These are phyloP conservation scores for Coprinopsis sp. DNA, from an alignment of 768 basidiomycete species.

Conservation along the genomic window DNA sequence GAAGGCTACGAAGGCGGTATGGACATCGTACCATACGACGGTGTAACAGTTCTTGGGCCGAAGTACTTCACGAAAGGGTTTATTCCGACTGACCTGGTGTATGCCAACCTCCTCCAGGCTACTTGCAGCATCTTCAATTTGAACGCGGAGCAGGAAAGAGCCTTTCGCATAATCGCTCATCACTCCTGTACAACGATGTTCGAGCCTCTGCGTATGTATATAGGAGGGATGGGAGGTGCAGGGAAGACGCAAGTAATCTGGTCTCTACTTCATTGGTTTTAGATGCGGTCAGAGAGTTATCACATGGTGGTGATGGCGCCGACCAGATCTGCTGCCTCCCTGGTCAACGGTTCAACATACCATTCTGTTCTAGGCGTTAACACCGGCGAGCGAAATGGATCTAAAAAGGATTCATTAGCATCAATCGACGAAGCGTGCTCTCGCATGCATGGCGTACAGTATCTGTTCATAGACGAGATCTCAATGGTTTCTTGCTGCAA, in stretches of 20 bases:
- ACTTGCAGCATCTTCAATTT: too few relatives aligned
- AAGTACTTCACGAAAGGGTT: too few relatives aligned
- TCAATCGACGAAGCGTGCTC: neutral
- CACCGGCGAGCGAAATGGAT: neutral
- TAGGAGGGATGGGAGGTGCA: conserved; percentile 19
- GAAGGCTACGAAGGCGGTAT: too few relatives aligned
- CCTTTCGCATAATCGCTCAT: neutral
- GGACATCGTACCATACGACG: too few relatives aligned
- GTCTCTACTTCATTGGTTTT: conserved; percentile 13
- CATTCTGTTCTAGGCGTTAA: conserved; percentile 16
- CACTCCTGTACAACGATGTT: neutral
- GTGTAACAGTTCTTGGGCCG: too few relatives aligned
- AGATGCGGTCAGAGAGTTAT: neutral
- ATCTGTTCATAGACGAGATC: conserved; percentile 15
- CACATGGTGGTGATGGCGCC: conserved; percentile 14
- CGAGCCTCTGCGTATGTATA: conserved; percentile 9
- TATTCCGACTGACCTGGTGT: too few relatives aligned
- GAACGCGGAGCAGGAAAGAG: neutral
- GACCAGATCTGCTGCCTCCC: conserved; percentile 16
- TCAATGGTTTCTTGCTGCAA: conserved; percentile 14
- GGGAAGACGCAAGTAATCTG: conserved; percentile 16
- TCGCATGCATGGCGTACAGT: conserved; percentile 4
- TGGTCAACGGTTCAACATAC: conserved; percentile 17
- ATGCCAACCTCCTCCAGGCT: too few relatives aligned
- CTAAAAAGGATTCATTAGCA: neutral